phyloP scores from a whole-genome alignment of 768 basidiomycete genomes.

The Ramaria sp. region DNA sequence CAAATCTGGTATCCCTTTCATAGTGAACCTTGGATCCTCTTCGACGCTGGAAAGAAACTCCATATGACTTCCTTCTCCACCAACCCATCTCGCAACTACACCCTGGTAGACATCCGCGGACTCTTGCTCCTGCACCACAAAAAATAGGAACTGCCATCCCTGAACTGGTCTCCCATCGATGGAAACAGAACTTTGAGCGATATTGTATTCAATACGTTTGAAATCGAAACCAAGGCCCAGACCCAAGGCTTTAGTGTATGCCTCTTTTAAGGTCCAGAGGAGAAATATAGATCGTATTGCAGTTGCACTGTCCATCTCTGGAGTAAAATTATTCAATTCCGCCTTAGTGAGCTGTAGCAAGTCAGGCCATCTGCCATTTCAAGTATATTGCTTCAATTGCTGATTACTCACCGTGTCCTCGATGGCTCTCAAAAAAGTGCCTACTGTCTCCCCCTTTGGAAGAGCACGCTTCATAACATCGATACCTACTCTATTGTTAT shows the following conservation, averaged over 20 bases:
- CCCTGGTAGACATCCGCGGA: constrained; percentile 5
- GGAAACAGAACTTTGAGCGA: constrained; percentile 35
- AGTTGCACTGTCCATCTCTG: not conserved
- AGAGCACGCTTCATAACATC: constrained; percentile 74
- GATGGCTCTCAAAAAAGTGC: constrained; percentile 52
- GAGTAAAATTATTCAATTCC: not conserved
- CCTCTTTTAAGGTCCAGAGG: constrained; percentile 88
- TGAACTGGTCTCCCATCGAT: constrained; percentile 46
- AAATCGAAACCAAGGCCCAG: constrained; percentile 78
- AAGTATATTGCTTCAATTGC: not conserved
- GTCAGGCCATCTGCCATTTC: not conserved
- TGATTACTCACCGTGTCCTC: constrained; percentile 47
- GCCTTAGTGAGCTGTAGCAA: not conserved
- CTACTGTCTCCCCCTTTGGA: constrained; percentile 46
- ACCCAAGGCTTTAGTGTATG: constrained; percentile 83
- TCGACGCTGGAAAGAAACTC: not conserved
- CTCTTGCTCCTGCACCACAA: constrained; percentile 29
- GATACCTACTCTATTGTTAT: constrained; percentile 40
- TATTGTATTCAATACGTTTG: constrained; percentile 61
- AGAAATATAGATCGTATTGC: constrained; percentile 38
- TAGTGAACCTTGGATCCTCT: constrained; percentile 7
- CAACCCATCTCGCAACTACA: not conserved
- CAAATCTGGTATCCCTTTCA: not conserved
- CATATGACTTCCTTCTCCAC: not conserved
- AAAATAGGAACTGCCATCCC: constrained; percentile 64